Base-by-base conservation (phyloP, 805 yeast genomes). In the Barnettozyma botsteinii region DNA sequence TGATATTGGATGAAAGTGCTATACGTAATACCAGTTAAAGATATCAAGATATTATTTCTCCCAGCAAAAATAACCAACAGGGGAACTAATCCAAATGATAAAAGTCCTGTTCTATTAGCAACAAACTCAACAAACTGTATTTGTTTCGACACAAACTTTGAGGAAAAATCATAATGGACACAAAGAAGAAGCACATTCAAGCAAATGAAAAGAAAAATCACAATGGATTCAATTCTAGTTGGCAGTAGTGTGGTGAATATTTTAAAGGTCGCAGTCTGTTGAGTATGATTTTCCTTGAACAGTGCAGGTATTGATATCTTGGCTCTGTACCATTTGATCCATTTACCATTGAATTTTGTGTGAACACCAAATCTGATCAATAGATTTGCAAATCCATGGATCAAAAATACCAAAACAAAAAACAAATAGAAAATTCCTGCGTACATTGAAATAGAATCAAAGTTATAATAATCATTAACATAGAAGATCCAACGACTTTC, bases 1-100 rank as follows among this genome's bases (percentile, higher is more conserved):
- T 86, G 96, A 53, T 75, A 73, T 28, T 70, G 61, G 45, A 81
- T 70, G 61, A 84, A 80, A 3, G 81, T 68, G 6, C 80, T 63
- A 49, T 74, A 79, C 4, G 77, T 66, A 68, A 86, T 69, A 8
- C 86, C 85, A 0, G 91, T 76, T 8, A 79, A 39, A 51, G 61
- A 63, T 43, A 71, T 73, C 45, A 84, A 55, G 27, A 85, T 64
- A 56, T 81, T 85, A 60, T 82, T 85, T 49, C 94, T 65, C 12
- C 87, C 83, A 6, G 85, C 81, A 55, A 84, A 77, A 27, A 83
- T 57, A 21, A 78, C 66, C 29, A 78, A 52, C 8, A 72, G 49
- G 1, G 93, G 91, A 38, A 79, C 40, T 26, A 59, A 52, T 1
- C 63, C 64, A 48, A 65, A 60, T 8, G 57, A 42, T 2, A 54